These are phyloP conservation scores for Thielaviopsis euricoi DNA, from an alignment of 2,329 filamentous ascomycete genomes.

Conservation along the genomic window DNA sequence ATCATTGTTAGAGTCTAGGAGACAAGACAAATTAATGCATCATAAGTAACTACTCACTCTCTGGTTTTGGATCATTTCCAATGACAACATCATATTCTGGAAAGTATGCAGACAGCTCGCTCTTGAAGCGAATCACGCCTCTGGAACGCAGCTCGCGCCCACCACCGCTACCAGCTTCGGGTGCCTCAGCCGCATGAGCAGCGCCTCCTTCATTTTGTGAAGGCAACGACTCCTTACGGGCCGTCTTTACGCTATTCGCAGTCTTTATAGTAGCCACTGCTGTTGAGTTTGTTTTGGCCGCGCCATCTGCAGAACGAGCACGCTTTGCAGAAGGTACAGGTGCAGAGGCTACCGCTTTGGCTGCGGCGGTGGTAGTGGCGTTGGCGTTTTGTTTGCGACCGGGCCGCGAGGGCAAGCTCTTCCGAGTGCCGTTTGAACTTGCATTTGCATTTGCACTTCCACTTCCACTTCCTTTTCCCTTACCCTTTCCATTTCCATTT, in stretches of 20 bases:
- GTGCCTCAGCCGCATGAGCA: constrained; percentile 24
- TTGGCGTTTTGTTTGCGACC: neutral
- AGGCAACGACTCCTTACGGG: neutral
- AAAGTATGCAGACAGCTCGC: constrained; percentile 80
- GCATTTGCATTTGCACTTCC: no score
- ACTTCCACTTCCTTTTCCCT: no score
- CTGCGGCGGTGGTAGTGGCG: neutral
- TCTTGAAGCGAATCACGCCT: constrained; percentile 74
- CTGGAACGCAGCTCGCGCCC: constrained; percentile 71
- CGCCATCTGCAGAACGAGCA: neutral
- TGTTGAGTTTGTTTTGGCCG: neutral
- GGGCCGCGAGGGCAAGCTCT: neutral
- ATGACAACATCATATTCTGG: constrained; percentile 89
- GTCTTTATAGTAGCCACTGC: neutral
- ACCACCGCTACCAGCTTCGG: constrained; percentile 56
- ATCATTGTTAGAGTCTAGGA: constrained; percentile 5
- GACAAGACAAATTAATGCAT: neutral
- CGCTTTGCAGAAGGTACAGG: neutral
- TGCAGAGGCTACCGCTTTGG: neutral
- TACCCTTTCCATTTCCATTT: neutral
- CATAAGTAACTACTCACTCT: constrained; percentile 38
- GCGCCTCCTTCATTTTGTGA: constrained; percentile 22
- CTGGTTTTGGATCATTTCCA: constrained; percentile 63
- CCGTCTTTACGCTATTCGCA: neutral
- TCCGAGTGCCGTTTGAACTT: neutral